These are phyloP conservation scores for Globomyces pollinis-pini DNA, from an alignment of 192 early-diverging fungal genomes.

Conservation along the genomic window DNA sequence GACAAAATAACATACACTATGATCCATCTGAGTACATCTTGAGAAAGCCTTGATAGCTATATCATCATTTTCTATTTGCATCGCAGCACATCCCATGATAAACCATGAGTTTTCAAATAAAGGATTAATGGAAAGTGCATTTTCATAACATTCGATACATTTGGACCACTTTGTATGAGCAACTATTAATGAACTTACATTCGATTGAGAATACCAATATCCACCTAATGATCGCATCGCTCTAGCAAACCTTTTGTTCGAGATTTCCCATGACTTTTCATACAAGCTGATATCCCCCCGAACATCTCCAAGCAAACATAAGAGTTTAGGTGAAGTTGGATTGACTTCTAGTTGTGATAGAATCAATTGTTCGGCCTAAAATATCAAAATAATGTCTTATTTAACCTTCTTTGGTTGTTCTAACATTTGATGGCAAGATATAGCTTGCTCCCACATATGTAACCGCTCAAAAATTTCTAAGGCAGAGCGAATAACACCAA, in stretches of 20 bases:
- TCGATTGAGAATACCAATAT: constrained; percentile 59
- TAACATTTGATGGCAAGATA: constrained; percentile 78
- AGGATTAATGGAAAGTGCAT: constrained; percentile 86
- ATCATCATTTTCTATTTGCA: constrained; percentile 72
- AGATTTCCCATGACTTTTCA: constrained; percentile 84
- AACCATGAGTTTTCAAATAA: constrained; percentile 96
- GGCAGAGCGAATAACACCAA: constrained; percentile 86
- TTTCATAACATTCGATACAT: constrained; percentile 65
- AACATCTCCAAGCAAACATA: constrained; percentile 87
- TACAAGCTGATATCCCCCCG: constrained; percentile 66
- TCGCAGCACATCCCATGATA: constrained; percentile 86
- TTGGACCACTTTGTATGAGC: constrained; percentile 46
- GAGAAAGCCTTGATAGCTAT: constrained; percentile 67
- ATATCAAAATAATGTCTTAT: not conserved
- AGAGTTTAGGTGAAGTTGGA: constrained; percentile 73
- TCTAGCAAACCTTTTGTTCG: constrained; percentile 69
- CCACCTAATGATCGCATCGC: constrained; percentile 93
- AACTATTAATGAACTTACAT: constrained; percentile 31
- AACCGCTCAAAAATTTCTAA: constrained; percentile 91
- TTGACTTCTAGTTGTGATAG: constrained; percentile 49
- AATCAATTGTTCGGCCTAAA: constrained; percentile 73
- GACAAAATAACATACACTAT: constrained; percentile 34
- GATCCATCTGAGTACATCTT: constrained; percentile 62
- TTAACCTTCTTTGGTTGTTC: constrained; percentile 69
- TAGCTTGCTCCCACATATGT: constrained; percentile 93